A percentile compares a stretch with the other conserved stretches of the same genome.
Evolutionary conservation across 495 filamentous ascomycete species (phyloP).

Genomic region (Hypoxylon perforatum): DNA sequence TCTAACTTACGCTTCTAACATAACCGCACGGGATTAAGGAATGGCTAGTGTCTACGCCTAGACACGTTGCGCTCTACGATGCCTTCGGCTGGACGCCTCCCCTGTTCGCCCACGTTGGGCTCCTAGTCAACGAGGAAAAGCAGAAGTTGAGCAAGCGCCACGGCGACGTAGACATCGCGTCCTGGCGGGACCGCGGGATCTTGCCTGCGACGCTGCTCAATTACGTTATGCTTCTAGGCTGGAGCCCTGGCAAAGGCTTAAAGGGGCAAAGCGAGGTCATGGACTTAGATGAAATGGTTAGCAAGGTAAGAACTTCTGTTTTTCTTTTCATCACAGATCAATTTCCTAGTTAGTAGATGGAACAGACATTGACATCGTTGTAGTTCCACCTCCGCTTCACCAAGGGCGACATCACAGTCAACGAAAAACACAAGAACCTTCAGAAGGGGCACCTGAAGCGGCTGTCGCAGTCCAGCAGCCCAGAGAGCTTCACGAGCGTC

Average conservation of each 20-base stretch:
- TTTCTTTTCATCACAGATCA: neutral
- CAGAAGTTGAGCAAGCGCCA: slow-evolving; percentile 94
- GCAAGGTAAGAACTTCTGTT: slow-evolving; percentile 61
- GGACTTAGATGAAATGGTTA: slow-evolving; percentile 72
- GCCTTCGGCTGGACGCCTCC: slow-evolving; percentile 92
- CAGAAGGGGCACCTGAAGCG: slow-evolving; percentile 73
- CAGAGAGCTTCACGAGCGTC: slow-evolving; percentile 1
- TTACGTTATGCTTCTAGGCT: slow-evolving; percentile 86
- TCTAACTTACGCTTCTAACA: neutral
- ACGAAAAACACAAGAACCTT: slow-evolving; percentile 82
- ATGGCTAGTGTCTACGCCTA: slow-evolving; percentile 94
- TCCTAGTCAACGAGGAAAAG: slow-evolving; percentile 77
- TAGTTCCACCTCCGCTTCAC: slow-evolving; percentile 87
- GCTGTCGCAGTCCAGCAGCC: slow-evolving; percentile 2
- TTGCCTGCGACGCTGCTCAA: slow-evolving; percentile 82
- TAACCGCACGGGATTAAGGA: slow-evolving; percentile 72
- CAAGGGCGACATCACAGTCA: slow-evolving; percentile 86
- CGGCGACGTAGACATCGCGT: slow-evolving; percentile 73
- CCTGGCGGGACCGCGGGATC: slow-evolving; percentile 74
- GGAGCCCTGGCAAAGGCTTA: slow-evolving; percentile 73
- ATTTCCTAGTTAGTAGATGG: neutral
- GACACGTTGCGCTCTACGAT: slow-evolving; percentile 86
- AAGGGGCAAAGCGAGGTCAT: slow-evolving; percentile 68
- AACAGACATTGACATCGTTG: slow-evolving; percentile 21
- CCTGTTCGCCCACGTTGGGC: slow-evolving; percentile 85